Evolutionary conservation across 352 stramenopile species (phyloP).

Genomic region (Phytophthora hibernalis): DNA sequence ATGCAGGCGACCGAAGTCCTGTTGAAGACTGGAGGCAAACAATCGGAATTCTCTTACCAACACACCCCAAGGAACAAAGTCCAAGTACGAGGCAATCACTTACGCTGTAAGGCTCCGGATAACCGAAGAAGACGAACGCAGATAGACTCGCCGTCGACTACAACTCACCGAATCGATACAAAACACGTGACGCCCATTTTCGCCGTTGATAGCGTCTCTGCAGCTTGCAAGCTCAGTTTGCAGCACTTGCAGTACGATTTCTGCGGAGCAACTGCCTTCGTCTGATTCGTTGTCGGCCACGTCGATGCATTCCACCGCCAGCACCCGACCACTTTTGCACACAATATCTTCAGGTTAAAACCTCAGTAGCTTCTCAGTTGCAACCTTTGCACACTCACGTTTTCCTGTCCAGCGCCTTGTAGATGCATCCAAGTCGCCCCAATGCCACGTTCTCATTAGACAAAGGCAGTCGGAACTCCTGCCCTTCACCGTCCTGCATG

Average conservation of each 20-base stretch:
- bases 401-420: constrained; percentile 41
- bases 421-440: constrained; percentile 47
- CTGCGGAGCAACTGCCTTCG: not conserved
- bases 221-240: constrained; percentile 23
- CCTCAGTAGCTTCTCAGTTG: not conserved
- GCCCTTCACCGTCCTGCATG: constrained; percentile 17
- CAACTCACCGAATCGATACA: constrained; percentile 33
- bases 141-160: constrained; percentile 22
- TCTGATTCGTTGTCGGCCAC: constrained; percentile 9
- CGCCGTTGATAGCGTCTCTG: not conserved
- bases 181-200: constrained; percentile 27
- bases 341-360: not conserved
- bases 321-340: constrained; percentile 30
- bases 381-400: constrained; percentile 27
- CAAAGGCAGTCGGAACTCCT: constrained; percentile 32
- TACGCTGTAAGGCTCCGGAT: constrained; percentile 29
- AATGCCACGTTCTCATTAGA: constrained; percentile 30
- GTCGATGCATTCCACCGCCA: constrained; percentile 40
- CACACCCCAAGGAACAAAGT: not conserved
- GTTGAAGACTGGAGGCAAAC: constrained; percentile 25
- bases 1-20: constrained; percentile 50
- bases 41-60: not conserved
- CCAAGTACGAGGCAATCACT: not conserved
- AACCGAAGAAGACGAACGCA: constrained; percentile 27
- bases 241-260: constrained; percentile 17